Evolutionary conservation across 176 grass and related monocot species (phyloP).

Genomic region (Carex parvula): DNA sequence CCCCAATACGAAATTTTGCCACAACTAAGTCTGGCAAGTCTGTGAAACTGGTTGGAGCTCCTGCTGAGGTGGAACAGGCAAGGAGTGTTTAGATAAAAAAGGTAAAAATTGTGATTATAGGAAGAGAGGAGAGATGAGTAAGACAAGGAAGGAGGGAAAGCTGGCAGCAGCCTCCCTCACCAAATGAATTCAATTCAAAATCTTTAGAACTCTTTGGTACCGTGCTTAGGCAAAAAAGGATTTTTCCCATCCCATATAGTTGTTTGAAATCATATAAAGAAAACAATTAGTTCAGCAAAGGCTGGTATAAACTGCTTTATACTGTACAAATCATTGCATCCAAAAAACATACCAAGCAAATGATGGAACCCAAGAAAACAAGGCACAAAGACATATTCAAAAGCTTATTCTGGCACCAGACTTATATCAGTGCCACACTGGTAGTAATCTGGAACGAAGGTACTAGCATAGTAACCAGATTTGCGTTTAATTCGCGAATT

Average conservation of each 20-base stretch:
- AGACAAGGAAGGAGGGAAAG: background rate
- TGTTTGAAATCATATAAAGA: background rate
- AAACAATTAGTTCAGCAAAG: background rate
- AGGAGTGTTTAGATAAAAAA: background rate
- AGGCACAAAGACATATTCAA: background rate
- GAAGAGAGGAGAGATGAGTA: background rate
- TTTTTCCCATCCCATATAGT: background rate
- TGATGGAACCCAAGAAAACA: background rate
- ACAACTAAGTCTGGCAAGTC: background rate
- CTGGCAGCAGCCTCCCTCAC: background rate
- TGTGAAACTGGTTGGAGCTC: background rate
- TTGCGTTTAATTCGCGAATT: no score
- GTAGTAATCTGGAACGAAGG: background rate
- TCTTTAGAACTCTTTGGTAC: background rate
- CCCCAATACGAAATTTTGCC: background rate
- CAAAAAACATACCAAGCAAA: background rate
- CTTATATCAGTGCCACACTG: background rate
- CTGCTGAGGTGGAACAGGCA: background rate
- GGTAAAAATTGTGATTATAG: background rate
- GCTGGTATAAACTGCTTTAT: background rate
- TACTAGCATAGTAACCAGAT: no score
- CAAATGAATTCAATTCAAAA: slow-evolving; percentile 1
- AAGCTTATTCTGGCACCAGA: background rate
- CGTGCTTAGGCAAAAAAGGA: background rate
- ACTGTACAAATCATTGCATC: background rate